Evolutionary conservation across 169 alveolate species (phyloP), one percentile per base, ranked within the genome.

Genomic region (Cryptosporidium meleagridis): DNA sequence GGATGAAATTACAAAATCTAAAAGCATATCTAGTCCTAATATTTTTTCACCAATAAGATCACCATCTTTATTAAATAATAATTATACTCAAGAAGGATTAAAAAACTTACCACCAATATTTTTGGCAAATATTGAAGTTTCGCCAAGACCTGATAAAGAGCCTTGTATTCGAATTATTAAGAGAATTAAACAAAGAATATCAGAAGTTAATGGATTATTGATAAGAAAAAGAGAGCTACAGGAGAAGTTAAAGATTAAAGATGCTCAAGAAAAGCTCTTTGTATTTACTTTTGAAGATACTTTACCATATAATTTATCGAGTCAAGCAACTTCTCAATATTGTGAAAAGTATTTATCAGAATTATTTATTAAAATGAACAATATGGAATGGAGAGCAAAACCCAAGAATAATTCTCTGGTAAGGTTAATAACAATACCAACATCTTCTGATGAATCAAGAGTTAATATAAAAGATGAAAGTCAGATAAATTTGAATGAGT

Each of bases 361-460:
- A 29, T 23, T 80, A n/a, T 80, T 80, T 26, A 80, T 80, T 14
- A 80, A 80, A 48, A 80, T 80, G 75, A 80, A 65, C 26, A 80
- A 80, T 21, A 80, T 80, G 89, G 75, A 65, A 21, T 80, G 89
- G 89, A 59, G 73, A 48, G 89, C 89, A 59, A 80, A 62, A 12
- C 68, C 68, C 7, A 53, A 12, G 35, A 80, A 62, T 12, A 80
- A 80, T 33, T 65, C 89, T 26, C 26, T 80, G 35, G 62, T 80
- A 6, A 80, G 89, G 41, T 45, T 80, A 14, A 80, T 80, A 18
- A 65, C 65, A 31, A 41, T 80, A 10, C 89, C 89, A 21, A 80
- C 89, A n/a, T 59, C 45, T 37, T n/a, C 31, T 35, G 68, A 75
- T 31, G 16, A 21, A 4, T 37, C 31, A 23, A 37, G 35, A 5